These are phyloP conservation scores for Tylopilus plumbeoviolaceoides DNA, from an alignment of 768 basidiomycete species.

Conservation along the genomic window DNA sequence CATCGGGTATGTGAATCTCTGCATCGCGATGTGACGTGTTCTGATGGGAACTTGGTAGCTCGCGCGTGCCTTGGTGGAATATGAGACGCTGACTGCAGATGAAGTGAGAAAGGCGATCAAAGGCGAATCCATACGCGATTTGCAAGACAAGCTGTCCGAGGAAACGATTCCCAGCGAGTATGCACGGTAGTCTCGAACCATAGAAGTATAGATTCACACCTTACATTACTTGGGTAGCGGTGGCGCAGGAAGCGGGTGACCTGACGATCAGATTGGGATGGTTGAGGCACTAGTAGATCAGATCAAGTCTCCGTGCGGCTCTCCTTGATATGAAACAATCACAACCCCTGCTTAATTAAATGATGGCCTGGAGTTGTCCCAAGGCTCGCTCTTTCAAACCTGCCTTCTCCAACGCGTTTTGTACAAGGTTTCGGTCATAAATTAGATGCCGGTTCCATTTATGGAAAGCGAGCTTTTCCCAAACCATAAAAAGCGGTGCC, in stretches of 20 bases:
- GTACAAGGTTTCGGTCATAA: too few relatives aligned
- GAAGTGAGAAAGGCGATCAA: slow-evolving; percentile 85
- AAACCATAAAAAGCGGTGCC: slow-evolving; percentile 1
- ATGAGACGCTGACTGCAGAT: slow-evolving; percentile 85
- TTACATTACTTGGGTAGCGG: not conserved
- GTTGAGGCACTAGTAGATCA: too few relatives aligned
- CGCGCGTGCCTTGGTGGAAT: slow-evolving; percentile 87
- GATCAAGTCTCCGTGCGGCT: too few relatives aligned
- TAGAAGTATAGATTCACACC: not conserved
- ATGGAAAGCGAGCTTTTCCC: not conserved
- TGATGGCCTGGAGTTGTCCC: too few relatives aligned
- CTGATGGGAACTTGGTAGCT: slow-evolving; percentile 45
- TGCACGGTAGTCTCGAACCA: not conserved
- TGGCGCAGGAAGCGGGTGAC: too few relatives aligned
- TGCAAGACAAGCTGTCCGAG: slow-evolving; percentile 53
- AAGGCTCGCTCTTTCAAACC: too few relatives aligned
- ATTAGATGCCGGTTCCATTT: not conserved
- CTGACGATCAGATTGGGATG: too few relatives aligned
- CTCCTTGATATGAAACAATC: too few relatives aligned
- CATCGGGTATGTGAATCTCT: slow-evolving; percentile 51
- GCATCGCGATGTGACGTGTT: not conserved
- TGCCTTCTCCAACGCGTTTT: too few relatives aligned
- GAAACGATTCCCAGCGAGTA: not conserved
- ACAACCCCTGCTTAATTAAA: too few relatives aligned
- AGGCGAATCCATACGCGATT: slow-evolving; percentile 73